Evolutionary conservation across 257 asterid species (phyloP).

Genomic region (Plantago ovata): DNA sequence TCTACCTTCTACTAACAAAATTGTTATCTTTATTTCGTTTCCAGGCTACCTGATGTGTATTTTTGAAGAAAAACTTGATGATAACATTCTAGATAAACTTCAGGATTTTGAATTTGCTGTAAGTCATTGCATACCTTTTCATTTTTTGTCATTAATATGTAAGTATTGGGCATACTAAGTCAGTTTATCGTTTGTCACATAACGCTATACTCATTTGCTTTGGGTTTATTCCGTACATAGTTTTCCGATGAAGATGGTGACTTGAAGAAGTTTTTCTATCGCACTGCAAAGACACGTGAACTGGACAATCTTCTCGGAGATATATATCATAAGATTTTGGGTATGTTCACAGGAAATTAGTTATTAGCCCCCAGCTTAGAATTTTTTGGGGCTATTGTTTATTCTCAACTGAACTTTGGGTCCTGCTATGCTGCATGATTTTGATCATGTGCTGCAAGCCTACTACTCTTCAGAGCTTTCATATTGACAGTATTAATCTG

Average conservation of each 20-base stretch:
- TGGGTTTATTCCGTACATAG: slow-evolving; percentile 39
- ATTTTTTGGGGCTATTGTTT: slow-evolving; percentile 20
- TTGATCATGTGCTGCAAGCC: slow-evolving; percentile 18
- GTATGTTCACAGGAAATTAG: slow-evolving; percentile 37
- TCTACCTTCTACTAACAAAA: not conserved
- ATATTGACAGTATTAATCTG: not conserved
- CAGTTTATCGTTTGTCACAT: slow-evolving; percentile 7
- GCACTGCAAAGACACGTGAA: slow-evolving; percentile 84
- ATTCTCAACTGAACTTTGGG: slow-evolving; percentile 14
- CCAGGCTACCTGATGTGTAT: slow-evolving; percentile 97
- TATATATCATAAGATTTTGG: slow-evolving; percentile 88
- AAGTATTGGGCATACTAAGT: not conserved
- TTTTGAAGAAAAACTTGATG: slow-evolving; percentile 72
- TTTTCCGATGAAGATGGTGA: slow-evolving; percentile 84
- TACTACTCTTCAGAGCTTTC: slow-evolving; percentile 12
- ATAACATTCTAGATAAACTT: slow-evolving; percentile 55
- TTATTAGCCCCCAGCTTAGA: slow-evolving; percentile 14
- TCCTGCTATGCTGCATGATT: slow-evolving; percentile 11
- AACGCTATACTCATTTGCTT: slow-evolving; percentile 1
- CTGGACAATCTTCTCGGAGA: slow-evolving; percentile 90
- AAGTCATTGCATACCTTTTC: slow-evolving; percentile 27
- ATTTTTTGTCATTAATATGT: not conserved
- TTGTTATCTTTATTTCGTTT: slow-evolving; percentile 19
- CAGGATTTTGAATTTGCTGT: slow-evolving; percentile 91
- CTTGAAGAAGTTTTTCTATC: slow-evolving; percentile 76